phyloP scores from a whole-genome alignment of 2,329 filamentous ascomycete species.

The Tolypocladium pustulatum region DNA sequence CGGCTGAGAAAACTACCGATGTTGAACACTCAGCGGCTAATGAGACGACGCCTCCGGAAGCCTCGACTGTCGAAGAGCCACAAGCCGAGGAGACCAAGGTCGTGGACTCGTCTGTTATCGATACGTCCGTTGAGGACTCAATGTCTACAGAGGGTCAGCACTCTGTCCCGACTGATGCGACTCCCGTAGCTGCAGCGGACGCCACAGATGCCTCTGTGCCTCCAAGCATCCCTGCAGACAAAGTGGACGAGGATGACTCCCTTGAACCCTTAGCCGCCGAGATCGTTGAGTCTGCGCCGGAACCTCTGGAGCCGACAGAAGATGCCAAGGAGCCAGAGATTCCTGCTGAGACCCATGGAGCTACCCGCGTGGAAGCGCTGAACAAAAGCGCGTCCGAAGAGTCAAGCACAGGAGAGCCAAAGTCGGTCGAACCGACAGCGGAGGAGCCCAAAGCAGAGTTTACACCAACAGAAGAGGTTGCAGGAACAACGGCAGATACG shows the following conservation, averaged over 20 bases:
- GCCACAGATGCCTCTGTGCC: neutral
- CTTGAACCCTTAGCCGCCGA: neutral
- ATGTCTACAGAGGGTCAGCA: neutral
- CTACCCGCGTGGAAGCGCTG: neutral
- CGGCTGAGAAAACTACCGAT: neutral
- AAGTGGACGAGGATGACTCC: neutral
- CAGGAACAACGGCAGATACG: neutral
- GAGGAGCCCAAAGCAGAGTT: neutral
- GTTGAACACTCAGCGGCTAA: constrained; percentile 2
- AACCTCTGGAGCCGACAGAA: neutral
- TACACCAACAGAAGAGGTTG: neutral
- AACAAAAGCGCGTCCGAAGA: neutral
- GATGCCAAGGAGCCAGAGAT: neutral
- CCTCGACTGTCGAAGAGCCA: neutral
- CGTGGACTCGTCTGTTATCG: neutral
- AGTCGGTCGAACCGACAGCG: neutral
- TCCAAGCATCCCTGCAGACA: neutral
- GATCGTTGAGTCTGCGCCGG: neutral
- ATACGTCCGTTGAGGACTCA: neutral
- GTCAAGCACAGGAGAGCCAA: neutral
- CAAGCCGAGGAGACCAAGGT: neutral
- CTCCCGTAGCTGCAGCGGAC: neutral
- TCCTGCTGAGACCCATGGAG: neutral
- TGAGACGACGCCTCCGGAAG: neutral
- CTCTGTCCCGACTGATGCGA: neutral